Base-by-base conservation (phyloP, 768 basidiomycete species). In the Mycena leptocephala region DNA sequence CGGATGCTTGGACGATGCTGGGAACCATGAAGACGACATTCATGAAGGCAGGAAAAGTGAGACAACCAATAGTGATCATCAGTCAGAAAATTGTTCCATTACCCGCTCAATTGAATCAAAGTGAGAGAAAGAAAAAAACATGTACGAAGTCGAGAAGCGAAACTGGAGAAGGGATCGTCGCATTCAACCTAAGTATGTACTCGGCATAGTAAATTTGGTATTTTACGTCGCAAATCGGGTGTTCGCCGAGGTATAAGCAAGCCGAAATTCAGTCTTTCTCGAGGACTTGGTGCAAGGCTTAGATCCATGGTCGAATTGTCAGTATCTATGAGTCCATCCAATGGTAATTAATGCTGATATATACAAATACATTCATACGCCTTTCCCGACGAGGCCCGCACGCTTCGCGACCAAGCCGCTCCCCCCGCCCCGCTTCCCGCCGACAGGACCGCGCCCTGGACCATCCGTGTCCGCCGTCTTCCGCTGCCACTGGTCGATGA, bases 401-500 rank as follows among this genome's bases (percentile, higher is more conserved):
- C 77, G 72, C 65, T 78, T 78, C 73, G 64, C 73, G 28, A 78
- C 77, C 51, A 78, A 62, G 16, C 77, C 76, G 20, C 70, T 67
- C 9, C 41, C 69, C 9, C 72, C 70, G 37, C 67, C 73, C 65
- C 73, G 74, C 64, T 65, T 71, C n/a, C 22, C 53, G 24, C 37
- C 74, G 28, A 46, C 74, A 9, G 59, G 37, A 26, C 48, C 65
- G 14, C 74, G 74, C 64, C 35, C 56, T 22, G 46, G 46, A 1
- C 22, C 28, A 43, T 91, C 92, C 24, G 85, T 85, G 77, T 93
- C 94, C 22, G 90, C 92, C 41, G 93, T 92, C 85, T 94, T 96
- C 72, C 91, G 92, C 83, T 97, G 95, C 96, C 96, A 97, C 81
- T 96, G 92, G 81, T 95, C 95, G 77, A 97, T 96, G 41, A 97